Evolutionary conservation across 1,284 basidiomycete species (phyloP), one percentile per base, ranked within the genome.

Genomic region (Volvariella surrecta): DNA sequence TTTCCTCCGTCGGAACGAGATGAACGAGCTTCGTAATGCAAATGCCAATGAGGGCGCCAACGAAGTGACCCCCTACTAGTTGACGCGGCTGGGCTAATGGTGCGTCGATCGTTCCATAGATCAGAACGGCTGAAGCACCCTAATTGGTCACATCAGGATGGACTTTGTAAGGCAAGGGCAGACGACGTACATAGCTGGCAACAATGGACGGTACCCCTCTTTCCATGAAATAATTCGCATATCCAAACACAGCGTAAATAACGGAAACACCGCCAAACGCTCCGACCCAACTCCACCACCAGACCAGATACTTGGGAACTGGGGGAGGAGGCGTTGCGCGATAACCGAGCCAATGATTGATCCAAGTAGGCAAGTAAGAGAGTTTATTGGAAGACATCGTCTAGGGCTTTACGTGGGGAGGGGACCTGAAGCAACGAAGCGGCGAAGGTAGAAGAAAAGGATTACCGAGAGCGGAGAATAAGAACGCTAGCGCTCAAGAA

Each of bases 11-110:
- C 2, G 64, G 65, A 19, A 70, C 55, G 6, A 75, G 59, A 4
- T 58, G 59, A 55, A 81, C 79, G 2, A 82, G 59, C 49, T 79
- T 75, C 1, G 76, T 75, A 49, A 82, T 61, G 42, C 64, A 70
- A 7, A 77, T 63, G 4, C 77, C 77, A 4, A 65, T 60, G 13
- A 79, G 54, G 0, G 73, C 74, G 11, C 69, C 67, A n/a, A 79
- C 47, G 51, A 78, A 69, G 48, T 80, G 76, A 0, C 77, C 76
- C 1, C 71, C 70, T 22, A 83, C 44, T 11, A 81, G 60, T 9
- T 73, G 63, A n/a, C 77, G 66, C 8, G 81, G 79, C 56, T 82
- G 79, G 0, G 76, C 70, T 28, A 82, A 59, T 2, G 80, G 79
- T 1, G 68, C 64, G 30, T 82, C 77, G 30, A 79, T 68, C 1